Evolutionary conservation across 192 early-diverging fungal species (phyloP), one percentile per base, ranked within the genome.

Genomic region (Dissophora ornata): DNA sequence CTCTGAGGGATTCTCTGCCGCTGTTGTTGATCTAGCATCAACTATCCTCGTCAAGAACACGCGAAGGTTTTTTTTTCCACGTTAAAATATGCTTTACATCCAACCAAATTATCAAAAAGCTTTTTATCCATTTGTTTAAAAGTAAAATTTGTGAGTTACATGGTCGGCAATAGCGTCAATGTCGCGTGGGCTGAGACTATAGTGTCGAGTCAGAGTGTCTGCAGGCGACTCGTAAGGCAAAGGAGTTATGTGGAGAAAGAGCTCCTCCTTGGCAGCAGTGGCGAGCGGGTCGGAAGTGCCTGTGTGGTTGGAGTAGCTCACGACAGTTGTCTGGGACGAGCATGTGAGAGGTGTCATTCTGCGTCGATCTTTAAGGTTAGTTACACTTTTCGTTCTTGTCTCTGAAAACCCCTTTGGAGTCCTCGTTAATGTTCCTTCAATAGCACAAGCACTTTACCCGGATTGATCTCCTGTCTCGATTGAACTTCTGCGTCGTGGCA

Each of bases 141-240:
- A n/a, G n/a, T n/a, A n/a, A n/a, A n/a, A n/a, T n/a, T n/a, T n/a
- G n/a, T n/a, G n/a, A n/a, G n/a, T 25, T 71, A 71, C 69, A 63
- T 71, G 42, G 13, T 63, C 40, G 11, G 69, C 61, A 26, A 71
- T 63, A 13, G 45, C 29, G 22, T 71, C 60, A 21, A 71, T 45
- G 22, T 71, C 69, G 33, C 69, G 60, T 0, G 34, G 22, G 42
- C 69, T 71, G 44, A 71, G 61, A 11, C 16, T 57, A 36, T 71
- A 24, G 19, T 48, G 30, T 10, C 69, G 52, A 13, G 46, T 71
- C 13, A 71, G 41, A 32, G 61, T 54, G 12, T 62, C 59, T 18
- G 69, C 53, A 2, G 69, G 61, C 15, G 69, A 62, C 46, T 71
- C 69, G 21, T 71, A 19, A n/a, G 61, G 54, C 32, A 63, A 26